Evolutionary conservation across 2,329 filamentous ascomycete genomes (phyloP).

Genomic region (Corniculantispora saksenae): DNA sequence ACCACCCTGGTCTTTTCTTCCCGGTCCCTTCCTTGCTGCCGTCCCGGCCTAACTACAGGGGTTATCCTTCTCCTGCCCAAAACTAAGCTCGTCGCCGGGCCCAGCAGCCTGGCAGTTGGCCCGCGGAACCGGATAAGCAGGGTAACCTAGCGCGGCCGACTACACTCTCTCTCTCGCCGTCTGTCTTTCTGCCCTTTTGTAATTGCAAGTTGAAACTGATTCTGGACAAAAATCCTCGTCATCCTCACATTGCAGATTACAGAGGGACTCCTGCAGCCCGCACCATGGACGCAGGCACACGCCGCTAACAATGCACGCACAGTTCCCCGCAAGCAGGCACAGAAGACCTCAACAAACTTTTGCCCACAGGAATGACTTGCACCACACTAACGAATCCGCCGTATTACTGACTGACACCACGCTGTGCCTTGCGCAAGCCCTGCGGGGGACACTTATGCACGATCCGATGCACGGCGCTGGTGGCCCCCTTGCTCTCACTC

Average conservation of each 20-base stretch:
- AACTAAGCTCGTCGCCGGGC: background rate
- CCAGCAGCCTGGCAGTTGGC: background rate
- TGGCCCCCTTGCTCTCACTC: background rate
- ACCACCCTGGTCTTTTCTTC: background rate
- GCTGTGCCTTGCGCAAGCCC: background rate
- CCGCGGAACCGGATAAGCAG: conserved; percentile 10
- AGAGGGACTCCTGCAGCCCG: background rate
- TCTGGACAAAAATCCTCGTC: background rate
- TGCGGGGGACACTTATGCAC: conserved; percentile 11
- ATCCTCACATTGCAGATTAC: background rate
- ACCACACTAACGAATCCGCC: background rate
- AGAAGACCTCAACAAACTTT: background rate
- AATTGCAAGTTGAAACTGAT: too few relatives aligned
- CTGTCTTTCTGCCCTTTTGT: too few relatives aligned
- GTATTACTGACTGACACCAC: background rate
- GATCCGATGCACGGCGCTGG: conserved; percentile 16
- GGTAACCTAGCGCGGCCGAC: background rate
- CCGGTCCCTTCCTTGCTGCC: background rate
- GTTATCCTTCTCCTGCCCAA: background rate
- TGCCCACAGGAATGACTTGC: background rate
- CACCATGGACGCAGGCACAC: conserved; percentile 3
- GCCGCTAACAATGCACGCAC: background rate
- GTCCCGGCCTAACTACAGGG: background rate
- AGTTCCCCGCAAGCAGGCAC: conserved; percentile 6
- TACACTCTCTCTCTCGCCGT: too few relatives aligned